phyloP scores from a whole-genome alignment of 176 grass and related monocot genomes.

The Zea mays region Zm-B73-REFERENCE-NAM-5.0 NC_050098.1:129221501-129222000 shows the following conservation, averaged over 20 bases:
- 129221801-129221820: conserved; percentile 5
- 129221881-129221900: not conserved
- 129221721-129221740: not conserved
- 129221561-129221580: conserved; percentile 17
- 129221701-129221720: conserved; percentile 13
- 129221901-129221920: conserved; percentile 5
- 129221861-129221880: conserved; percentile 1
- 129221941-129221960: conserved; percentile 32
- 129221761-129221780: not conserved
- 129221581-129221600: conserved; percentile 52
- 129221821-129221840: not conserved
- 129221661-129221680: conserved; percentile 59
- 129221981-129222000: conserved; percentile 31
- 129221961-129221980: conserved; percentile 39
- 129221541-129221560: not conserved
- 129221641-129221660: conserved; percentile 77
- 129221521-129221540: too few relatives aligned
- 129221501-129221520: too few relatives aligned
- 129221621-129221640: conserved; percentile 95
- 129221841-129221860: not conserved
- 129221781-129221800: conserved; percentile 11
- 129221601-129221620: conserved; percentile 89
- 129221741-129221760: conserved; percentile 19
- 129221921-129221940: conserved; percentile 6
- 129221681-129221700: conserved; percentile 6